These are phyloP conservation scores for Psidium friedrichsthalianum DNA, from an alignment of 345 rosid species.

Conservation along the genomic window DNA sequence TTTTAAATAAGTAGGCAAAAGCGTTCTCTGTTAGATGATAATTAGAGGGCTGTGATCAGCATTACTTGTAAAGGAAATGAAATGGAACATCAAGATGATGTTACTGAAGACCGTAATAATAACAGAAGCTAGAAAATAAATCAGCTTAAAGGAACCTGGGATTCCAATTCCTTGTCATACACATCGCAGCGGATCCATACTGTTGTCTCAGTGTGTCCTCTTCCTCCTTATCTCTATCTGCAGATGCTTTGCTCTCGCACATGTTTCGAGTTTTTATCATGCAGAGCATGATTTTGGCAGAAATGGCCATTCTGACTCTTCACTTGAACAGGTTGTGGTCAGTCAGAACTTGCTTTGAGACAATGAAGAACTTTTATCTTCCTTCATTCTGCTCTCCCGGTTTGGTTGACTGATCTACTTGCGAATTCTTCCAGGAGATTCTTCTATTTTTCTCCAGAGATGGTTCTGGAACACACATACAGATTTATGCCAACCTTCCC, in stretches of 20 bases:
- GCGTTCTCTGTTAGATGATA: slow-evolving; percentile 58
- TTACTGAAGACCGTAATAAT: not conserved
- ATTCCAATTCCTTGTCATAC: slow-evolving; percentile 90
- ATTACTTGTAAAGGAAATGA: not conserved
- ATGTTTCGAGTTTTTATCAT: slow-evolving; percentile 18
- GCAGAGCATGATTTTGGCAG: slow-evolving; percentile 2
- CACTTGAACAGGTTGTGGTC: slow-evolving; percentile 1
- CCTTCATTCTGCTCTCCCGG: slow-evolving; percentile 9
- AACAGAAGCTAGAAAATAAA: not conserved
- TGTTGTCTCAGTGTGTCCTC: slow-evolving; percentile 23
- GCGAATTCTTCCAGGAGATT: slow-evolving; percentile 12
- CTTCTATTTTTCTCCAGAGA: slow-evolving; percentile 25
- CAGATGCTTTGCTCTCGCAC: slow-evolving; percentile 2
- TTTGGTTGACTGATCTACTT: slow-evolving; percentile 11
- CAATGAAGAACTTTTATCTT: slow-evolving; percentile 11
- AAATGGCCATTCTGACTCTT: slow-evolving; percentile 8
- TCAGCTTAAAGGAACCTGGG: slow-evolving; percentile 40
- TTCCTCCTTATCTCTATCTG: slow-evolving; percentile 6
- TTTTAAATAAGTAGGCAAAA: slow-evolving; percentile 69
- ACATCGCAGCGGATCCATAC: slow-evolving; percentile 93
- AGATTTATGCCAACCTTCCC: slow-evolving; percentile 85
- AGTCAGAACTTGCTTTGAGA: slow-evolving; percentile 8
- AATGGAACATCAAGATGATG: not conserved
- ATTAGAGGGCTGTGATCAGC: slow-evolving; percentile 3
- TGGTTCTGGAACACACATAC: slow-evolving; percentile 58